phyloP scores from a whole-genome alignment of 75 land plant genomes.

The Larix kaempferi region DNA sequence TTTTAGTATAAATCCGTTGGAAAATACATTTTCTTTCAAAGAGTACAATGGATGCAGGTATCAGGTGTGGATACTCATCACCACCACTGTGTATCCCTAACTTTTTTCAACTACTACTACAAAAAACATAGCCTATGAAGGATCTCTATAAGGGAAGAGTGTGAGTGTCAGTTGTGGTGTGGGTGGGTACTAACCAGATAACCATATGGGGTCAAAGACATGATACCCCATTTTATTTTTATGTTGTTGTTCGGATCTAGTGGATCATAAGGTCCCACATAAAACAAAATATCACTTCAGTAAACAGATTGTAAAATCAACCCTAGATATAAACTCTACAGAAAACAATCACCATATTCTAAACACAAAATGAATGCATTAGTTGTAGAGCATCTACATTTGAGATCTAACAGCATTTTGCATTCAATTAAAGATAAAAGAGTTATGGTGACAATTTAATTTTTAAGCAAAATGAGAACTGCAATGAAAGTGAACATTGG shows the following conservation, averaged over 20 bases:
- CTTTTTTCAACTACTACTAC: not conserved
- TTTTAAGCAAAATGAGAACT: not conserved
- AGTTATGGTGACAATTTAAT: not conserved
- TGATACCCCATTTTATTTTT: conserved; percentile 77
- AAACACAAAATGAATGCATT: not conserved
- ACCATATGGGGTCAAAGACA: conserved; percentile 70
- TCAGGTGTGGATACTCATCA: too few species aligned
- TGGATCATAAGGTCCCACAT: conserved; percentile 65
- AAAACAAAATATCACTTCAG: not conserved
- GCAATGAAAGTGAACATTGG: too few species aligned
- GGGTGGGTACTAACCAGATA: conserved; percentile 48
- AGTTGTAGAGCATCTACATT: not conserved
- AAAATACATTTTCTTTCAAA: too few species aligned
- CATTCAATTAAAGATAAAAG: conserved; percentile 8
- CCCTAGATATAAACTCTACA: not conserved
- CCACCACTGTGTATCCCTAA: not conserved
- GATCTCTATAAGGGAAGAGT: not conserved
- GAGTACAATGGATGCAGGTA: too few species aligned
- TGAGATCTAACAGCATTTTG: not conserved
- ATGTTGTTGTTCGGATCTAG: conserved; percentile 74
- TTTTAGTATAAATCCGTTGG: too few species aligned
- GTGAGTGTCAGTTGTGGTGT: not conserved
- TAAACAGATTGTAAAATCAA: not conserved
- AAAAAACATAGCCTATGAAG: not conserved
- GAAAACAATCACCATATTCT: not conserved